Evolutionary conservation across 2,329 filamentous ascomycete species (phyloP), one percentile per base, ranked within the genome.

Genomic region (Fusarium drepaniforme): DNA sequence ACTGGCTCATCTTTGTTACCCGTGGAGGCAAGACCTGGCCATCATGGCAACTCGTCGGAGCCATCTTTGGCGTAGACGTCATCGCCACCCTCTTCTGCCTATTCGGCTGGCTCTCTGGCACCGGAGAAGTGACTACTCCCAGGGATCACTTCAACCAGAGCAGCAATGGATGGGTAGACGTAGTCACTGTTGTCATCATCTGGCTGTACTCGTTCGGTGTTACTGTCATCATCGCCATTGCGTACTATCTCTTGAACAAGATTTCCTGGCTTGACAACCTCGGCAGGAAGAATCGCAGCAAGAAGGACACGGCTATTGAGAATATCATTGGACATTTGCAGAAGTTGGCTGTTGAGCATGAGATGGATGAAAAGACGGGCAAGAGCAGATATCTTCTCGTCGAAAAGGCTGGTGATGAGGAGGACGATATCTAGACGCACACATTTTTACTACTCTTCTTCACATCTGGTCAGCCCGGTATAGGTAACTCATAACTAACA

Each of bases 171-270:
- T 74, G 72, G 72, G 65, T 69, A 0, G 72, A 74, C 1, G 66
- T 74, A 1, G 72, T 74, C 0, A 74, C 72, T 0, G 72, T 74
- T 0, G 72, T 74, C 0, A 75, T 74, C 2, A 13, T 74, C 9
- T 74, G 72, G 72, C 51, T 74, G 9, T 74, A 74, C 8, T 74
- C 72, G 1, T 74, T 74, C 2, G 72, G 72, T 0, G 72, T 74
- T 0, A 74, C 72, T 2, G 68, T 74, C 1, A 66, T 74, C 1
- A 74, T 74, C 9, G 72, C 72, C 4, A 74, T 74, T 1, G 53
- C 65, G 1, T 74, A 74, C 3, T 74, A 72, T 37, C 15, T 74
- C 16, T 68, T 74, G 13, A 74, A 74, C 13, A 74, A 75, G 57
- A 23, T 74, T 2, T 66, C 72, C 11, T 74, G 72, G 72, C 2